phyloP scores from a whole-genome alignment of 2,329 filamentous ascomycete species.

The Fusarium tricinctum region DNA sequence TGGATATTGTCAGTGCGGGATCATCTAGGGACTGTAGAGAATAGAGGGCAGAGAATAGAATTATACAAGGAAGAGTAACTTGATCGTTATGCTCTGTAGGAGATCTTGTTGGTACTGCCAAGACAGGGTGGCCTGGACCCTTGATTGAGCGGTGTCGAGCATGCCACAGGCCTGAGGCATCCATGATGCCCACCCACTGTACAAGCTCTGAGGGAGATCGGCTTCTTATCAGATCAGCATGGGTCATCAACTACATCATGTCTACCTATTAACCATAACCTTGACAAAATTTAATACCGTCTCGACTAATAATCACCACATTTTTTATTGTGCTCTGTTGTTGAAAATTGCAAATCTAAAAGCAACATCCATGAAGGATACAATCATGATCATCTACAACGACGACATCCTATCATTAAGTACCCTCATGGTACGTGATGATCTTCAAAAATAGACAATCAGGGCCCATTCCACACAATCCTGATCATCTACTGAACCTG shows the following conservation, averaged over 20 bases:
- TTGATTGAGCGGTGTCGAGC: constrained; percentile 28
- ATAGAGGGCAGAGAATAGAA: not conserved
- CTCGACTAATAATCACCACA: too few species aligned
- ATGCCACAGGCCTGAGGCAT: constrained; percentile 25
- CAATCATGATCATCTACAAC: constrained; percentile 1
- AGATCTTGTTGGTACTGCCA: constrained; percentile 26
- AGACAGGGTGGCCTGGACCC: constrained; percentile 29
- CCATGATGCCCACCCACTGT: constrained; percentile 28
- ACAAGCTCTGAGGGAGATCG: constrained; percentile 19
- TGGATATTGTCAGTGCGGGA: constrained; percentile 18
- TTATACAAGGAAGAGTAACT: constrained; percentile 13
- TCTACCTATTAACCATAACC: not conserved
- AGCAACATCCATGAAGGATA: not conserved
- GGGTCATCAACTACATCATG: not conserved
- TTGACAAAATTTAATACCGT: not conserved
- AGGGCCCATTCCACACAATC: not conserved
- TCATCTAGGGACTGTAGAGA: constrained; percentile 6
- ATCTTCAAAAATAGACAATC: not conserved
- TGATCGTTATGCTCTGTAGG: not conserved
- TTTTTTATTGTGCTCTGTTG: not conserved
- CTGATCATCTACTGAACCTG: not conserved
- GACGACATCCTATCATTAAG: not conserved
- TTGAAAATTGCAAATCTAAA: not conserved
- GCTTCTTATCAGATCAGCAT: constrained; percentile 10
- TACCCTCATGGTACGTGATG: not conserved